Conservation (phyloP, 78 protist species). For the Dictyostelium discoideum region dicty_2.7 NC_007088.5:1716001-1716500, state of each 20-base stretch:
- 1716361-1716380: constrained; percentile 30
- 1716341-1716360: constrained; percentile 71
- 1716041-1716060: no score
- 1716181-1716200: not conserved
- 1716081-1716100: no score
- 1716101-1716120: no score
- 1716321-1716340: constrained; percentile 75
- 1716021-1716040: no score
- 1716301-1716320: constrained; percentile 68
- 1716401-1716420: constrained; percentile 73
- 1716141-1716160: no score
- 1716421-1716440: constrained; percentile 82
- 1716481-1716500: constrained; percentile 23
- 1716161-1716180: not conserved
- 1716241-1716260: not conserved
- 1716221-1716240: no score
- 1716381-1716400: constrained; percentile 40
- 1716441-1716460: constrained; percentile 72
- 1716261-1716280: constrained; percentile 55
- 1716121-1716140: no score
- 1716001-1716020: no score
- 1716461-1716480: constrained; percentile 46
- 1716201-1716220: not conserved
- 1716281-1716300: constrained; percentile 66
- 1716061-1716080: no score